phyloP scores from a whole-genome alignment of 2,329 filamentous ascomycete species.

The Exserohilum rostratum region DNA sequence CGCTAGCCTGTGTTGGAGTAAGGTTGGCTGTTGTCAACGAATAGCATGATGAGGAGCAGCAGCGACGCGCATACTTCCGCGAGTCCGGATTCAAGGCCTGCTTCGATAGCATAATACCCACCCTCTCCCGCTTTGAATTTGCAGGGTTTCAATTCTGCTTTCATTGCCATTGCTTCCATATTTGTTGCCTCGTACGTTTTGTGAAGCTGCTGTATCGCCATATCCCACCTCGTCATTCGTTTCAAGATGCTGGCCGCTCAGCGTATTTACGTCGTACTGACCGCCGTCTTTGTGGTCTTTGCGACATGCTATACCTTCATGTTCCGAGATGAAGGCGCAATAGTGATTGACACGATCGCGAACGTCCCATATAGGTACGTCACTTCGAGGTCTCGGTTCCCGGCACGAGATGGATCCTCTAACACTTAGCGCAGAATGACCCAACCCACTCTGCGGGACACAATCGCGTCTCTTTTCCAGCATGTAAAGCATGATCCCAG shows the following conservation, averaged over 20 bases:
- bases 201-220: neutral
- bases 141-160: neutral
- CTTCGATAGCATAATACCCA: neutral
- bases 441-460: conserved; percentile 19
- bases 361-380: conserved; percentile 17
- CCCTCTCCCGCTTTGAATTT: neutral
- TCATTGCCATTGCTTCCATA: neutral
- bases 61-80: neutral
- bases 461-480: conserved; percentile 22
- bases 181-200: neutral
- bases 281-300: conserved; percentile 20
- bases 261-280: conserved; percentile 15
- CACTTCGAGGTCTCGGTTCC: neutral
- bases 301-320: conserved; percentile 17
- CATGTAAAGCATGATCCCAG: conserved; percentile 21
- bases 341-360: conserved; percentile 6
- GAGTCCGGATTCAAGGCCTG: neutral
- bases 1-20: neutral
- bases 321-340: conserved; percentile 9
- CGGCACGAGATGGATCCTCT: neutral
- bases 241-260: conserved; percentile 22
- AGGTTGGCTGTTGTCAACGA: neutral
- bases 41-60: neutral
- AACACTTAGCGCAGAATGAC: conserved; percentile 4
- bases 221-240: neutral